Conservation (phyloP, 129 eudicot genomes). For the Lonicera japonica region DNA sequence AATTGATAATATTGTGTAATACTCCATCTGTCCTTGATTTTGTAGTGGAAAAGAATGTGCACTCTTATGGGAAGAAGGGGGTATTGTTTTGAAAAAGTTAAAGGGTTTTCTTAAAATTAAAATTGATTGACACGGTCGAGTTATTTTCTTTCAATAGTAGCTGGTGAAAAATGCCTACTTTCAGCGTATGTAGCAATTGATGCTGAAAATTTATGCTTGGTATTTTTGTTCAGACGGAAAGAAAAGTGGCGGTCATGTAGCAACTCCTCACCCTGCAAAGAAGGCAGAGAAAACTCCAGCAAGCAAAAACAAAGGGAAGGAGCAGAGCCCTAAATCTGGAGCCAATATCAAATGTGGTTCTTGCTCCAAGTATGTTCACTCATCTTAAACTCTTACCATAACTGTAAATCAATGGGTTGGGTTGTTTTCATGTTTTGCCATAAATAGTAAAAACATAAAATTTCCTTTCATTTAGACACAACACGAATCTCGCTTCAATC, state of each 20-base stretch:
- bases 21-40: background rate
- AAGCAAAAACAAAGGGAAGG: conserved; percentile 8
- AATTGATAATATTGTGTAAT: too few species aligned
- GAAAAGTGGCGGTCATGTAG: conserved; percentile 32
- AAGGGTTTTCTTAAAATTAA: too few species aligned
- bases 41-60: too few species aligned
- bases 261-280: conserved; percentile 38
- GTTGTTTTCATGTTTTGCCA: too few species aligned
- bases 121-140: too few species aligned
- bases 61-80: too few species aligned
- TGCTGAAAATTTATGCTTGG: background rate
- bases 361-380: conserved; percentile 18
- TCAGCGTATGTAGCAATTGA: background rate
- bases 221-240: conserved; percentile 28
- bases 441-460: too few species aligned
- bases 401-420: too few species aligned
- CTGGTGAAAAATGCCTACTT: background rate
- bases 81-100: background rate
- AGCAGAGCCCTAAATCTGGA: conserved; percentile 20
- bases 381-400: too few species aligned
- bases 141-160: too few species aligned
- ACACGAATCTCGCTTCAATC: too few species aligned
- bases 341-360: conserved; percentile 14
- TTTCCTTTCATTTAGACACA: too few species aligned
- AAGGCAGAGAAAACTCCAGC: conserved; percentile 21